Evolutionary conservation across 2,329 filamentous ascomycete genomes (phyloP).

Genomic region (Aureobasidium sp.): DNA sequence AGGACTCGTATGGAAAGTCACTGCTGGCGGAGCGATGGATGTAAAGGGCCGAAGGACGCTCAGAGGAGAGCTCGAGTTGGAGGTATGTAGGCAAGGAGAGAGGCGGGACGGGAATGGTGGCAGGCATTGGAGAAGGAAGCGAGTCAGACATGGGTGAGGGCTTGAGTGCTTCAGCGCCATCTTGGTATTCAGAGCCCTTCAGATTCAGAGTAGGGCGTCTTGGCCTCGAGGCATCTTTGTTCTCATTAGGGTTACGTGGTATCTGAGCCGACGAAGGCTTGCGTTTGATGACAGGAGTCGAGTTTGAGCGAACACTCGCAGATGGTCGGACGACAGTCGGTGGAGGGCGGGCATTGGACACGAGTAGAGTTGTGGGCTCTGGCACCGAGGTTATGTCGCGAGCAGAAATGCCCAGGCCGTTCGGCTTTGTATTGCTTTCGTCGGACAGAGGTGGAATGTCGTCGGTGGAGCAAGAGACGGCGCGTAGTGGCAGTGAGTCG

Average conservation of each 20-base stretch:
- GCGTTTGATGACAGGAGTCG: conserved; percentile 32
- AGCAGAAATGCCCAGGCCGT: conserved; percentile 1
- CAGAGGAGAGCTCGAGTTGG: conserved; percentile 57
- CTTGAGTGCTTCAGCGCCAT: conserved; percentile 20
- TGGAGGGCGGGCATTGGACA: conserved; percentile 13
- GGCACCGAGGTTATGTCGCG: not conserved
- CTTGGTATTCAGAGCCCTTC: conserved; percentile 28
- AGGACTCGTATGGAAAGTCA: conserved; percentile 81
- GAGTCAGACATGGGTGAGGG: conserved; percentile 31
- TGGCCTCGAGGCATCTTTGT: conserved; percentile 12
- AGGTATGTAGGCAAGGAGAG: conserved; percentile 58
- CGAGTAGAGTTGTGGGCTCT: conserved; percentile 21
- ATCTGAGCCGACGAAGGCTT: conserved; percentile 24
- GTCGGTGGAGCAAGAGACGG: conserved; percentile 32
- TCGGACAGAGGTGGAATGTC: conserved; percentile 23
- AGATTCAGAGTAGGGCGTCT: conserved; percentile 25
- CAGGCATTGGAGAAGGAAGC: conserved; percentile 46
- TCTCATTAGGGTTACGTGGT: conserved; percentile 13
- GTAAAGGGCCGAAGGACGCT: conserved; percentile 55
- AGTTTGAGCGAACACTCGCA: conserved; percentile 26
- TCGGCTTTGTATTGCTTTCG: conserved; percentile 6
- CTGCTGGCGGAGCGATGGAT: conserved; percentile 51
- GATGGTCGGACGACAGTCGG: not conserved
- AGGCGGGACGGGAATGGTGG: conserved; percentile 53
- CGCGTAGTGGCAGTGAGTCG: conserved; percentile 46